phyloP scores from a whole-genome alignment of 805 yeast genomes.

The Saturnispora dispora region DNA sequence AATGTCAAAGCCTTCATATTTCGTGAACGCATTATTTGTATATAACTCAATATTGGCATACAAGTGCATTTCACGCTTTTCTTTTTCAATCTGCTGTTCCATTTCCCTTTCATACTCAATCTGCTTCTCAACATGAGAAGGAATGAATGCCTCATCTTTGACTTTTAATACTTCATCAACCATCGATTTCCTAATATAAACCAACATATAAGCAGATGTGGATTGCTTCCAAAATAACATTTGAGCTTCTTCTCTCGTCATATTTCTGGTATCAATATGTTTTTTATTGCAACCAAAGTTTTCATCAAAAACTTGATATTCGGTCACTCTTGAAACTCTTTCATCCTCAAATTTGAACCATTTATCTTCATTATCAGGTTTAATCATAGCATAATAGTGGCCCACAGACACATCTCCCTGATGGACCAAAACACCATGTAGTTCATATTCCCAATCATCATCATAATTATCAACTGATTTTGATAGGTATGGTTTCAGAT shows the following conservation, averaged over 20 bases:
- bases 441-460: constrained; percentile 66
- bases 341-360: constrained; percentile 95
- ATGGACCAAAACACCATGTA: constrained; percentile 93
- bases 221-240: constrained; percentile 65
- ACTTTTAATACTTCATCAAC: constrained; percentile 51
- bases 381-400: constrained; percentile 90
- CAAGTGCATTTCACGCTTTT: constrained; percentile 63
- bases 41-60: constrained; percentile 51
- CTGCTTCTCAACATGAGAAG: constrained; percentile 57
- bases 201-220: constrained; percentile 96
- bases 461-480: constrained; percentile 36
- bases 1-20: constrained; percentile 66
- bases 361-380: constrained; percentile 55
- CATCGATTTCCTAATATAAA: constrained; percentile 65
- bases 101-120: constrained; percentile 56
- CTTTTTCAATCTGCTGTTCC: constrained; percentile 43
- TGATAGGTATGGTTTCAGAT: constrained; percentile 70
- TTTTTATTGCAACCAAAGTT: constrained; percentile 78
- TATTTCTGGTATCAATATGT: constrained; percentile 37
- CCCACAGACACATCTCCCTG: constrained; percentile 95
- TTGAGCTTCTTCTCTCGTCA: constrained; percentile 53
- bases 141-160: constrained; percentile 46
- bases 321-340: constrained; percentile 79
- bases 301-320: constrained; percentile 79
- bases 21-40: constrained; percentile 42